Evolutionary conservation across 2,329 filamentous ascomycete genomes (phyloP), one percentile per base, ranked within the genome.

Genomic region (Furcasterigmium furcatum): DNA sequence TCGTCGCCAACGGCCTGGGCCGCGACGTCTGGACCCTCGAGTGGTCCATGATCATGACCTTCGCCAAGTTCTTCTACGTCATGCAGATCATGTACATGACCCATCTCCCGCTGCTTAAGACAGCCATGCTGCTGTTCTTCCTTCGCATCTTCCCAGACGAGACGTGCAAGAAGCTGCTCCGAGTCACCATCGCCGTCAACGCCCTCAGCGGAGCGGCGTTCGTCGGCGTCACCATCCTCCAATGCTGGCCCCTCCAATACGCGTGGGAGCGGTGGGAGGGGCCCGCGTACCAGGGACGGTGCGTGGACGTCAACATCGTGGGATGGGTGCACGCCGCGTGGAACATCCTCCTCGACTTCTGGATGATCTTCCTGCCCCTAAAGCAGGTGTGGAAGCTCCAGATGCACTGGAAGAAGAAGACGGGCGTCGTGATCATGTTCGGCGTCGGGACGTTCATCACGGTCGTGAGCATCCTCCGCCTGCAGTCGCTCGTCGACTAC

Each of bases 21-120:
- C 65, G 57, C 12, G 75, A 80, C 39, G 65, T 78, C 10, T 80
- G 75, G 75, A 74, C 70, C 3, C 29, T 62, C 10, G 29, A 46
- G 3, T 54, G 55, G 10, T 45, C 52, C 6, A 36, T 48, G 10
- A 56, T 67, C 19, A 63, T 57, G 35, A 52, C 53, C 8, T 58
- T 65, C 30, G 34, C 59, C 50, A 46, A 56, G 56, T 48, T 55
- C 18, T 52, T 71, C 38, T 70, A 67, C 48, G 46, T 60, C 4
- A 52, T 58, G 46, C 61, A 67, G 56, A 55, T 55, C 32, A 46
- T 65, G 46, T 68, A 68, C 38, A 38, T 63, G n/a, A 56, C 35
- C 4, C 63, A 60, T 32, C 21, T 71, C 29, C 55, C 55, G 9
- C 46, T 68, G 24, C 57, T 61, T 16, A 67, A 68, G 46, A 47